Evolutionary conservation across 495 filamentous ascomycete genomes (phyloP).

Genomic region (Daldinia concentrica): DNA sequence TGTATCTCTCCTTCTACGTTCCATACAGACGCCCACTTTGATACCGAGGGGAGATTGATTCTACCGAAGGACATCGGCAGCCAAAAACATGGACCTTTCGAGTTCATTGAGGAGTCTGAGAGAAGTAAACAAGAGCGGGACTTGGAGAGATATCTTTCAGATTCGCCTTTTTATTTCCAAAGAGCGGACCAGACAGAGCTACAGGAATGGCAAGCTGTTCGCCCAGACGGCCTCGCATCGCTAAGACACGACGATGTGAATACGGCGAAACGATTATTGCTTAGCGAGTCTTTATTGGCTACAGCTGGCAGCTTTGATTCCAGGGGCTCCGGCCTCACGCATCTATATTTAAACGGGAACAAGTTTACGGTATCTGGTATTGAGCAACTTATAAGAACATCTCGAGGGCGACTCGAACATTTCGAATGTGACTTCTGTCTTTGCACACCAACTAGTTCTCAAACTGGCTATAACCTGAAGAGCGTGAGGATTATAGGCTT

Average conservation of each 20-base stretch:
- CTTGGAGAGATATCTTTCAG: conserved; percentile 51
- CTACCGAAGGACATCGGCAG: conserved; percentile 32
- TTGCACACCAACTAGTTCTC: conserved; percentile 5
- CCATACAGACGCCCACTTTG: conserved; percentile 41
- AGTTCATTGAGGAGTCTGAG: conserved; percentile 51
- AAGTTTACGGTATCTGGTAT: conserved; percentile 45
- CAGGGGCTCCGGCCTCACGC: conserved; percentile 48
- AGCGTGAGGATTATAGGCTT: conserved; percentile 46
- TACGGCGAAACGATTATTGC: conserved; percentile 43
- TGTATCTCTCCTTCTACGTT: conserved; percentile 41
- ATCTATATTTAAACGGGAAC: conserved; percentile 55
- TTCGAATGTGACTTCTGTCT: conserved; percentile 54
- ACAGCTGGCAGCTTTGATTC: conserved; percentile 2
- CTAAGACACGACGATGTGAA: conserved; percentile 47
- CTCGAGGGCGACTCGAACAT: conserved; percentile 51
- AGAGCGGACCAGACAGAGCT: conserved; percentile 24
- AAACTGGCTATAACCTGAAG: conserved; percentile 7
- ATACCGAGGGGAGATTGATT: conserved; percentile 49
- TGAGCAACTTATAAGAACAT: conserved; percentile 45
- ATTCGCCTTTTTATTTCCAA: conserved; percentile 51
- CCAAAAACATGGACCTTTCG: conserved; percentile 46
- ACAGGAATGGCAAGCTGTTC: conserved; percentile 40
- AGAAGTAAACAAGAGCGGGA: conserved; percentile 48
- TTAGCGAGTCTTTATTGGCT: conserved; percentile 21
- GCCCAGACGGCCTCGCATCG: conserved; percentile 46